Conservation (phyloP, 139 green algal genomes). For the Mychonastes homosphaera region DNA sequence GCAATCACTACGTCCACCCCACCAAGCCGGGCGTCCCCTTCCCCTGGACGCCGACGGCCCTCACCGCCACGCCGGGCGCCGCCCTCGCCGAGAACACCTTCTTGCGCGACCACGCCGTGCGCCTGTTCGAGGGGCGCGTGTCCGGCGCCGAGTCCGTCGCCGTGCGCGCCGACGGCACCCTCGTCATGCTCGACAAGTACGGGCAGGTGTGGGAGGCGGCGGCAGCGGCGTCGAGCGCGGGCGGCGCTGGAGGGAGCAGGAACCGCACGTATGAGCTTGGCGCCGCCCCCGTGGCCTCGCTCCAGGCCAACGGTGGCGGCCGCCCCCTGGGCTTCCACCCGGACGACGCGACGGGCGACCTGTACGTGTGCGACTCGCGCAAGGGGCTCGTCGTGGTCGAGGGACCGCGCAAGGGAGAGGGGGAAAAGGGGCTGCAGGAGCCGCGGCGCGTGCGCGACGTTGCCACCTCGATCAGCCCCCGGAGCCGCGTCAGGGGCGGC, state of each 20-base stretch:
- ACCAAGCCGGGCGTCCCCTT: too few relatives aligned
- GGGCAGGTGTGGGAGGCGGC: slow-evolving; percentile 8
- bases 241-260: slow-evolving; percentile 5
- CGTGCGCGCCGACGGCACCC: slow-evolving; percentile 2
- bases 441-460: neutral
- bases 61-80: too few relatives aligned
- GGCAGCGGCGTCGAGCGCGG: neutral
- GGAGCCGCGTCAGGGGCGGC: neutral
- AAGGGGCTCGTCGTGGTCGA: slow-evolving; percentile 25
- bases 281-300: neutral
- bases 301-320: slow-evolving; percentile 11
- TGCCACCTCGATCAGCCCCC: neutral
- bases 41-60: too few relatives aligned
- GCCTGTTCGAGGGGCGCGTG: too few relatives aligned
- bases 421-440: neutral
- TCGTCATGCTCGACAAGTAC: slow-evolving; percentile 25
- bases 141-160: slow-evolving; percentile 21
- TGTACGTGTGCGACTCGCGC: slow-evolving; percentile 22
- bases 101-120: too few relatives aligned
- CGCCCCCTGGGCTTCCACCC: slow-evolving; percentile 19
- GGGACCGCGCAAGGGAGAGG: neutral
- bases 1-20: too few relatives aligned
- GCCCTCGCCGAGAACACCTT: too few relatives aligned
- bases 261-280: slow-evolving; percentile 5
- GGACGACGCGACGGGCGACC: slow-evolving; percentile 9